A percentile compares a stretch with the other conserved stretches of the same genome.
Evolutionary conservation across 2,329 filamentous ascomycete genomes (phyloP).

Genomic region (Trichothecium roseum): DNA sequence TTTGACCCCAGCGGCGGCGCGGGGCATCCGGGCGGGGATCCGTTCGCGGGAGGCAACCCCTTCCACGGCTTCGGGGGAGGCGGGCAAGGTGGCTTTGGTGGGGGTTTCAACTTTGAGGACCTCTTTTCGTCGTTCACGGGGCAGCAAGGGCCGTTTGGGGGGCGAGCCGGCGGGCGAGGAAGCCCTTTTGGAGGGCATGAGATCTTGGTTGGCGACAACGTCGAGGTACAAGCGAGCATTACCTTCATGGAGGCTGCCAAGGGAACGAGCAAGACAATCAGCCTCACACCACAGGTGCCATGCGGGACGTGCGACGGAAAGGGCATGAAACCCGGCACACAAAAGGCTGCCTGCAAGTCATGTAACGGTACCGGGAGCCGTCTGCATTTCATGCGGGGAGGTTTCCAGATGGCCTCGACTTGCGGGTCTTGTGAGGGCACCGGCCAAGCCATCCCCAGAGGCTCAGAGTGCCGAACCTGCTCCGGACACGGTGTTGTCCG

Average conservation of each 20-base stretch:
- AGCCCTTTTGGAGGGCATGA: constrained; percentile 66
- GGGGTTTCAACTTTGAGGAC: constrained; percentile 92
- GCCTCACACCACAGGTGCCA: constrained; percentile 67
- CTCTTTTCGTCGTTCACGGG: constrained; percentile 80
- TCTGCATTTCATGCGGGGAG: constrained; percentile 81
- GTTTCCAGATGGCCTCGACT: constrained; percentile 92
- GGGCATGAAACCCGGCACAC: constrained; percentile 73
- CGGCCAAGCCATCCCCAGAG: constrained; percentile 65
- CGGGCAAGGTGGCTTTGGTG: constrained; percentile 57
- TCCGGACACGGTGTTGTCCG: constrained; percentile 73
- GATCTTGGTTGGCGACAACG: constrained; percentile 85
- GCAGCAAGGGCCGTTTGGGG: constrained; percentile 43
- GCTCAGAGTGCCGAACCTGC: constrained; percentile 73
- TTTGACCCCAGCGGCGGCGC: constrained; percentile 68
- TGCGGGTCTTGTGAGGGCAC: constrained; percentile 73
- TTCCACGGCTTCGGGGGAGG: constrained; percentile 48
- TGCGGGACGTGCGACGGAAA: constrained; percentile 78
- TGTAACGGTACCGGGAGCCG: constrained; percentile 82
- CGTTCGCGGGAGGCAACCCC: constrained; percentile 53
- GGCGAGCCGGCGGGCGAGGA: constrained; percentile 36
- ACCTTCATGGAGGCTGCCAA: constrained; percentile 95
- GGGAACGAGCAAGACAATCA: constrained; percentile 79
- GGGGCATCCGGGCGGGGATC: constrained; percentile 38
- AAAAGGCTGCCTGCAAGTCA: constrained; percentile 60
- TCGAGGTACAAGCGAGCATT: constrained; percentile 87